Percentiles rank a stretch among this genome's conserved stretches.
These are phyloP conservation scores for Orbilia oligospora DNA, from an alignment of 2,329 filamentous ascomycete species.

Conservation along the genomic window DNA sequence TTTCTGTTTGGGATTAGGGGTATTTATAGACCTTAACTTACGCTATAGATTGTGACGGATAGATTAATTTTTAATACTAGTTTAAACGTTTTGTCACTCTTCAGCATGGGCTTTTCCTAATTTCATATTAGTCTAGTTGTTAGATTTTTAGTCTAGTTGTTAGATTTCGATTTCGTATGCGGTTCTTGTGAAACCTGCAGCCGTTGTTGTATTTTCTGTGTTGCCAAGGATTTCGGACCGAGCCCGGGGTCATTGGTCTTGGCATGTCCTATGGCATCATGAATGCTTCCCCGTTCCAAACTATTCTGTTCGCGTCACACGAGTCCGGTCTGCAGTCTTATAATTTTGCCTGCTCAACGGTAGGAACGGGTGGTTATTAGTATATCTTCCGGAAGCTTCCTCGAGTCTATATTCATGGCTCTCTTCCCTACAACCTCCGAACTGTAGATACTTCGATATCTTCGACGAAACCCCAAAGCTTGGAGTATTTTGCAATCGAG, in stretches of 20 bases:
- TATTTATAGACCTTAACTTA: background rate
- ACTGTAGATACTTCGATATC: background rate
- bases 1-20: background rate
- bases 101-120: too few relatives aligned
- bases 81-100: too few relatives aligned
- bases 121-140: too few relatives aligned
- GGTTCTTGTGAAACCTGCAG: background rate
- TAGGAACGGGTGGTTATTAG: background rate
- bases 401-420: conserved; percentile 11
- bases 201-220: conserved; percentile 16
- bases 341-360: conserved; percentile 13
- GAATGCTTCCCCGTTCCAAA: conserved; percentile 7
- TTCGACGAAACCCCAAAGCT: background rate
- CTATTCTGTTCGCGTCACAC: conserved; percentile 15
- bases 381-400: background rate
- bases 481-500: conserved; percentile 10
- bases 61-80: conserved; percentile 1
- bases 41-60: background rate
- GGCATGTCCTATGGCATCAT: conserved; percentile 14
- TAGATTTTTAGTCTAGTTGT: too few relatives aligned
- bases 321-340: conserved; percentile 1
- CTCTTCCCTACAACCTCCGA: background rate
- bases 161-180: too few relatives aligned
- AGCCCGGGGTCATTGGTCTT: conserved; percentile 1
- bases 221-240: background rate